Percentiles rank a stretch among this genome's conserved stretches.
Evolutionary conservation across 2,329 filamentous ascomycete species (phyloP).

Genomic region (Emergomyces orientalis): DNA sequence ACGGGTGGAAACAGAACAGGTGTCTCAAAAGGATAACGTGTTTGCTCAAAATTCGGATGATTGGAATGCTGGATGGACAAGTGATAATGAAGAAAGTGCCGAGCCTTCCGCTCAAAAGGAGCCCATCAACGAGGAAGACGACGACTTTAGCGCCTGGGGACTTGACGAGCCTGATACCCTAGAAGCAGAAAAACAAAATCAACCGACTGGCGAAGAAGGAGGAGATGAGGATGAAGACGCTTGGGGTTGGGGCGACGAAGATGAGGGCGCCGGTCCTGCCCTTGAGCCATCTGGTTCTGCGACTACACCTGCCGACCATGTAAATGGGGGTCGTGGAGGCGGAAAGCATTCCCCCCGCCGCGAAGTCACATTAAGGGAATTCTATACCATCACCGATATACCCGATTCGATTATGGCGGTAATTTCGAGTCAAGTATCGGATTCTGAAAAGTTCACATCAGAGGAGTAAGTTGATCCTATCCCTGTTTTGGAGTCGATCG

Average conservation of each 20-base stretch:
- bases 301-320: slow-evolving; percentile 18
- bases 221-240: slow-evolving; percentile 49
- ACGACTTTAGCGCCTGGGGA: slow-evolving; percentile 44
- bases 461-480: slow-evolving; percentile 26
- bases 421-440: slow-evolving; percentile 34
- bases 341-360: slow-evolving; percentile 28
- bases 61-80: slow-evolving; percentile 69
- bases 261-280: slow-evolving; percentile 21
- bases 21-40: slow-evolving; percentile 60
- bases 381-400: slow-evolving; percentile 79
- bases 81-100: slow-evolving; percentile 42
- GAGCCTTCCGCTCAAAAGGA: slow-evolving; percentile 14
- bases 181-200: slow-evolving; percentile 5
- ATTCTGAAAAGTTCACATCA: slow-evolving; percentile 32
- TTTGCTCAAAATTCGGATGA: slow-evolving; percentile 53
- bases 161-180: slow-evolving; percentile 34
- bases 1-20: slow-evolving; percentile 70
- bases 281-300: slow-evolving; percentile 14
- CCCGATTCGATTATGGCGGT: slow-evolving; percentile 60
- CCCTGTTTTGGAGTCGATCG: neutral
- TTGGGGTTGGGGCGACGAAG: slow-evolving; percentile 78
- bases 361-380: slow-evolving; percentile 72
- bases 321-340: slow-evolving; percentile 16
- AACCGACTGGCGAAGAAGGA: slow-evolving; percentile 14
- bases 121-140: slow-evolving; percentile 27